These are phyloP conservation scores for Erucastrum elatum DNA, from an alignment of 345 rosid genomes.

Conservation along the genomic window DNA sequence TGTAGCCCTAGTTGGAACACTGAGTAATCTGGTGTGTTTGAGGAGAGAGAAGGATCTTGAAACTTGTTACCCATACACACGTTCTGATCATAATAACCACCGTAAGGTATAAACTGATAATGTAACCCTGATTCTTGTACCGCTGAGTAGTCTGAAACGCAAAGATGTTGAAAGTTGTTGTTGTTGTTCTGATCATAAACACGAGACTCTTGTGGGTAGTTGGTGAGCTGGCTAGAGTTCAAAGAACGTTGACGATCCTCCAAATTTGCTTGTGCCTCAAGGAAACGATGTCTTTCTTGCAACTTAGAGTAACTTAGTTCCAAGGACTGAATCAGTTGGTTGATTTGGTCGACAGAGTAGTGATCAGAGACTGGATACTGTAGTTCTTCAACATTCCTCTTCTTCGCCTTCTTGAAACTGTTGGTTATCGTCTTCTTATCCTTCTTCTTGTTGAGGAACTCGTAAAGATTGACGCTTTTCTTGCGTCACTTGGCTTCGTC, in stretches of 20 bases:
- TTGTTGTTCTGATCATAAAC: background rate
- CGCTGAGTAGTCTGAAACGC: background rate
- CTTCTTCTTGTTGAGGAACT: background rate
- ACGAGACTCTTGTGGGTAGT: background rate
- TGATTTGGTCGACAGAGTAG: constrained; percentile 2
- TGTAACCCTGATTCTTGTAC: background rate
- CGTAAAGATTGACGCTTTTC: constrained; percentile 5
- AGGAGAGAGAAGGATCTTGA: background rate
- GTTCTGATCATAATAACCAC: background rate
- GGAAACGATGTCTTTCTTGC: background rate
- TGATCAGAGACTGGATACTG: constrained; percentile 21
- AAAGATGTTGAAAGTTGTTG: background rate
- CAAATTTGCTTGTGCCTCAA: background rate
- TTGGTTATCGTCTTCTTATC: background rate
- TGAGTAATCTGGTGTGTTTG: background rate
- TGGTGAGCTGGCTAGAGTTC: background rate
- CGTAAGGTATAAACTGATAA: background rate
- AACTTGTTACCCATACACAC: background rate
- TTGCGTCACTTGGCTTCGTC: background rate
- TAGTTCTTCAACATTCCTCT: background rate
- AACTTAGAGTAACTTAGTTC: background rate
- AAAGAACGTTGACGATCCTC: no score
- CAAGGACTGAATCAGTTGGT: background rate
- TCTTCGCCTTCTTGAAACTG: background rate
- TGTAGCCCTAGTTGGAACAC: background rate